These are phyloP conservation scores for Phylloporus sp. DNA, from an alignment of 768 basidiomycete species.

Conservation along the genomic window DNA sequence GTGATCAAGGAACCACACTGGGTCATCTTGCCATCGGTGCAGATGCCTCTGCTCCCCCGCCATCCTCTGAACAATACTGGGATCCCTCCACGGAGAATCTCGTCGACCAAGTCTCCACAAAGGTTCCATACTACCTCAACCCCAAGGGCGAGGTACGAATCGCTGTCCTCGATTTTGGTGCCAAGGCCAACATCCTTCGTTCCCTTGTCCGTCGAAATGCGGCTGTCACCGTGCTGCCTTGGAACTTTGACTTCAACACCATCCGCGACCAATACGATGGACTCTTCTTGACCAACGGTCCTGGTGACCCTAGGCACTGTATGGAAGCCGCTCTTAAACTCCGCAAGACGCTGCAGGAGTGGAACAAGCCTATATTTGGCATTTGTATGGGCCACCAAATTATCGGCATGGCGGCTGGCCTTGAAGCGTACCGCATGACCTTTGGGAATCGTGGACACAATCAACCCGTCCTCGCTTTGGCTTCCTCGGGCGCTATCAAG, in stretches of 20 bases:
- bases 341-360: slow-evolving; percentile 78
- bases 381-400: slow-evolving; percentile 99
- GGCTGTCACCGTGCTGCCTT: slow-evolving; percentile 91
- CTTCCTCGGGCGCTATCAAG: slow-evolving; percentile 89
- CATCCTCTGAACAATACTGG: slow-evolving; percentile 76
- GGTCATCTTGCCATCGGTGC: slow-evolving; percentile 84
- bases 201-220: slow-evolving; percentile 89
- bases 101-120: slow-evolving; percentile 90
- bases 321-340: slow-evolving; percentile 80
- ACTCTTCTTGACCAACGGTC: slow-evolving; percentile 94
- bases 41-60: slow-evolving; percentile 59
- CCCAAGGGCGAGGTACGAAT: slow-evolving; percentile 84
- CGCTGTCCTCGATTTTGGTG: slow-evolving; percentile 95
- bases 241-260: slow-evolving; percentile 95
- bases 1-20: slow-evolving; percentile 96
- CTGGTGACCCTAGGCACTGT: slow-evolving; percentile 89
- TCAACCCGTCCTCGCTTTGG: slow-evolving; percentile 94
- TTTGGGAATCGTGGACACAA: slow-evolving; percentile 99
- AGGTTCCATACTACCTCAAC: slow-evolving; percentile 80
- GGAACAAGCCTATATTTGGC: slow-evolving; percentile 93
- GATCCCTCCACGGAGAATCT: slow-evolving; percentile 91
- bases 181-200: slow-evolving; percentile 95
- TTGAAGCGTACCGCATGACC: slow-evolving; percentile 97
- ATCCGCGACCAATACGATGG: slow-evolving; percentile 91
- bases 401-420: slow-evolving; percentile 94